A percentile compares a stretch with the other conserved stretches of the same genome.
Conservation (phyloP, 257 asterid species). For the Galeopsis tetrahit region DNA sequence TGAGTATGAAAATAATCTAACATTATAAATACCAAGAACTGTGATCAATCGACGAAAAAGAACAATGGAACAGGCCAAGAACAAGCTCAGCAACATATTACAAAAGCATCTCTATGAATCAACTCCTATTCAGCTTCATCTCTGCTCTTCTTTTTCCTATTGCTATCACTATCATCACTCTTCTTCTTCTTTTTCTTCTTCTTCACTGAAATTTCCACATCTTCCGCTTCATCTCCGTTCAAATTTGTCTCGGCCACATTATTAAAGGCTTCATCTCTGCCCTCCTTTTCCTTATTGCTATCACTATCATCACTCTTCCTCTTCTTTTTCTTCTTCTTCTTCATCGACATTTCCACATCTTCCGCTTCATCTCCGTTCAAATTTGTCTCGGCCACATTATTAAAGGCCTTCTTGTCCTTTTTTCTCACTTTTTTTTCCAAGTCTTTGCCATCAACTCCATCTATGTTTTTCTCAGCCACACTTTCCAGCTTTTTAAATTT, state of each 20-base stretch:
- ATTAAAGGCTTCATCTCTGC: neutral
- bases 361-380: neutral
- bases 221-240: neutral
- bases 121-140: neutral
- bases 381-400: no score
- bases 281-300: neutral
- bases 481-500: neutral
- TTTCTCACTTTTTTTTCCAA: neutral
- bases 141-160: neutral
- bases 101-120: no score
- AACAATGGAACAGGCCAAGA: no score
- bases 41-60: no score
- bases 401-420: neutral
- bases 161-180: neutral
- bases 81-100: no score
- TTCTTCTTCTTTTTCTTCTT: constrained; percentile 1
- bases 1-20: no score
- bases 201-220: constrained; percentile 6
- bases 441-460: neutral
- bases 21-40: no score
- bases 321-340: neutral
- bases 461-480: neutral
- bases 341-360: constrained; percentile 6
- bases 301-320: neutral
- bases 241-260: neutral